Evolutionary conservation across 371 early-diverging fungal genomes (phyloP).

Genomic region (Mucor mucedo): DNA sequence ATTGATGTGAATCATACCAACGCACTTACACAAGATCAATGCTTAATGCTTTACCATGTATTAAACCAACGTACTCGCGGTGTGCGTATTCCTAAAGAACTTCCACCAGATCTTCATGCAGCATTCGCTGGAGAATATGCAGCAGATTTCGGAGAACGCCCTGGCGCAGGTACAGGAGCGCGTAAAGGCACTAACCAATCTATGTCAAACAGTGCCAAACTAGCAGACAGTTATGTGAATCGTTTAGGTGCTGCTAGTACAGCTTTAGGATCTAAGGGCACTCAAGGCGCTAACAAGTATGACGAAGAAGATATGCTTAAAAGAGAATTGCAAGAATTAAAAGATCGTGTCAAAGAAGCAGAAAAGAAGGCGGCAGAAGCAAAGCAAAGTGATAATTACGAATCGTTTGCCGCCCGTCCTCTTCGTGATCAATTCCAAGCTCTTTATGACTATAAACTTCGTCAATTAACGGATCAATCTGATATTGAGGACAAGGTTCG

Average conservation of each 20-base stretch:
- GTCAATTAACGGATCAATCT: conserved; percentile 53
- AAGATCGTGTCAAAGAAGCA: conserved; percentile 48
- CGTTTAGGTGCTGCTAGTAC: conserved; percentile 58
- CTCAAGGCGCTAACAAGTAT: conserved; percentile 38
- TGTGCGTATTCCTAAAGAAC: conserved; percentile 43
- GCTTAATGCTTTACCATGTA: conserved; percentile 65
- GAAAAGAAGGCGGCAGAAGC: conserved; percentile 36
- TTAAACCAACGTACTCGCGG: conserved; percentile 63
- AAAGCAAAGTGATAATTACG: conserved; percentile 32
- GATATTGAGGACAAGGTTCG: conserved; percentile 54
- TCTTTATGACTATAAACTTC: conserved; percentile 54
- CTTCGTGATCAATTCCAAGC: conserved; percentile 56
- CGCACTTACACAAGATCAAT: conserved; percentile 68
- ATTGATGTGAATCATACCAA: conserved; percentile 69
- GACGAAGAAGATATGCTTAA: conserved; percentile 57
- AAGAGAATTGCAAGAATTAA: conserved; percentile 48
- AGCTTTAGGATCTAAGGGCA: conserved; percentile 46
- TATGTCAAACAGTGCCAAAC: conserved; percentile 53
- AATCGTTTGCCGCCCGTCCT: conserved; percentile 50
- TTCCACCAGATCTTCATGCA: conserved; percentile 55
- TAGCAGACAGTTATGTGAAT: conserved; percentile 59
- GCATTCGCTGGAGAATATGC: conserved; percentile 63
- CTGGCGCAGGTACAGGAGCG: conserved; percentile 53
- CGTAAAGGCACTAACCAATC: conserved; percentile 52
- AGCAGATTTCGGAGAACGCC: conserved; percentile 56